Evolutionary conservation across 805 yeast genomes (phyloP).

Genomic region (Candida orba): DNA sequence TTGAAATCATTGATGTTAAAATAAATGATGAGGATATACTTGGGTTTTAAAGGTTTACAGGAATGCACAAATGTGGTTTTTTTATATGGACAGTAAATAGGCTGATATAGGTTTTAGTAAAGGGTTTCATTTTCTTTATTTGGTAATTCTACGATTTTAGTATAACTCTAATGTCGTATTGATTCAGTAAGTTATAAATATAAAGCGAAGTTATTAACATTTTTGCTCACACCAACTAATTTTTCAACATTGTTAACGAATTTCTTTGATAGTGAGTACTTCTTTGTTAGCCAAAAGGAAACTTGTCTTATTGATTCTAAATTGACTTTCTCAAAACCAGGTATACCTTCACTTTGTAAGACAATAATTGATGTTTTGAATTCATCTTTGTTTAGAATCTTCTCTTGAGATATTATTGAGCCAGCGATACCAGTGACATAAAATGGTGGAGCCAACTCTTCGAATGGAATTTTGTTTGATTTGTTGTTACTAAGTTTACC

Average conservation of each 20-base stretch:
- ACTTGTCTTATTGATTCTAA: slow-evolving; percentile 25
- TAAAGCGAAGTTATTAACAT: slow-evolving; percentile 20
- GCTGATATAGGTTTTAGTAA: not conserved
- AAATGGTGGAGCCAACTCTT: slow-evolving; percentile 48
- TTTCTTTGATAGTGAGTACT: slow-evolving; percentile 3
- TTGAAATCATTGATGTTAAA: slow-evolving; percentile 18
- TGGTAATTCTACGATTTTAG: not conserved
- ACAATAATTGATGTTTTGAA: slow-evolving; percentile 13
- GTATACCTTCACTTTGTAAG: slow-evolving; percentile 55
- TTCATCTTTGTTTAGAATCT: slow-evolving; percentile 6
- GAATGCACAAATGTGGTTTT: not conserved
- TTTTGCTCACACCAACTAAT: slow-evolving; percentile 11
- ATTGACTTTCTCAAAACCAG: slow-evolving; percentile 50
- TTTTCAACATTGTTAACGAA: slow-evolving; percentile 8
- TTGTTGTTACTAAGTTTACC: slow-evolving; percentile 5
- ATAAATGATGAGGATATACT: slow-evolving; percentile 15
- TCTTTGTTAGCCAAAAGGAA: slow-evolving; percentile 4
- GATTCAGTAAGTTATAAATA: slow-evolving; percentile 9
- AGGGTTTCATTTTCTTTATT: too few relatives aligned
- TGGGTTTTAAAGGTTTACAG: not conserved
- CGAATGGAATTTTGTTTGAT: slow-evolving; percentile 8
- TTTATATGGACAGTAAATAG: too few relatives aligned
- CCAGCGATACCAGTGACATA: slow-evolving; percentile 53
- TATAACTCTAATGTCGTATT: not conserved
- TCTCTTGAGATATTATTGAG: slow-evolving; percentile 28